Base-by-base conservation (phyloP, 768 basidiomycete genomes). In the Cyclocybe cylindracea region DNA sequence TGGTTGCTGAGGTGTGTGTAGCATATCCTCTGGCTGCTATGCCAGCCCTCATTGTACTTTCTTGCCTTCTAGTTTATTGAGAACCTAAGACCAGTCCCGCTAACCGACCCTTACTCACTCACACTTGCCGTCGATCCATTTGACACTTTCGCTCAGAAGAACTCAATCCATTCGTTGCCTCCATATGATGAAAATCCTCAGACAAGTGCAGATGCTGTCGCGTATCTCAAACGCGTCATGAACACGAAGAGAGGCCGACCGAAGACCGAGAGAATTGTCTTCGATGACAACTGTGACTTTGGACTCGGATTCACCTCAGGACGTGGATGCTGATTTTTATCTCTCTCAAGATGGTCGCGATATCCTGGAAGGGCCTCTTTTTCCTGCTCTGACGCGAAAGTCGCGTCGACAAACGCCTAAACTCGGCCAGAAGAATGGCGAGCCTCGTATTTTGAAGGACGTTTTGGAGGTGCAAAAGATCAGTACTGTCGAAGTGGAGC, bases 121-220 rank as follows among this genome's bases (percentile, higher is more conserved):
- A 60, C 69, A 10, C 68, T 85, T 10, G 79, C 80, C n/a, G 62
- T 69, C 13, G 84, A 87, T 38, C 84, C 85, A 10, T 78, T 82
- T 46, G 74, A 79, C 1, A 61, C 61, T 10, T 70, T 86, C 13
- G 64, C 64, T 31, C 60, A 63, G 14, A 51, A 70, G 14, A 62
- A 73, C 65, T 60, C 60, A 44, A 50, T 78, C 13, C 42, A 66
- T 44, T 55, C 67, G 7, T 54, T 77, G 14, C 49, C 65, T 10
- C 61, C 70, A 10, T 78, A 76, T 50, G 76, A 82, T 19, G 82
- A 87, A 61, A 70, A 59, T 48, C 73, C 78, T 60, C 61, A 65
- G 19, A 70, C 74, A 1, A 71, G 66, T 1, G 59, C 66, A 9
- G 69, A 71, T 37, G 69, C 69, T n/a, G 53, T 67, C 8, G 45